Evolutionary conservation across 1,139 yeast species (phyloP).

Genomic region (Zygosaccharomyces sapae): DNA sequence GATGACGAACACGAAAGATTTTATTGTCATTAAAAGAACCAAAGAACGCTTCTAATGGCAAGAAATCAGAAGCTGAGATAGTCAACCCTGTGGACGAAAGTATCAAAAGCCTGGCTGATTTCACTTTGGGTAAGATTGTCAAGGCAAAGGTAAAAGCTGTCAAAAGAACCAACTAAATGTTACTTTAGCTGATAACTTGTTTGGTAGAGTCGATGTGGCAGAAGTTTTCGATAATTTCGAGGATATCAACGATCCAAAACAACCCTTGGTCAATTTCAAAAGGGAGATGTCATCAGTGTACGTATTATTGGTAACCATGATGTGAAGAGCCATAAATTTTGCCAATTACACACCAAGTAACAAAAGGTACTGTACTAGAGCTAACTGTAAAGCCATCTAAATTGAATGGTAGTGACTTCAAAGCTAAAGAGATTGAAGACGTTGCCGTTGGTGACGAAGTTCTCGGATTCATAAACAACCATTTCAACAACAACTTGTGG

Average conservation of each 20-base stretch:
- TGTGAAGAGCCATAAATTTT: conserved; percentile 63
- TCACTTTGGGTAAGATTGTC: conserved; percentile 56
- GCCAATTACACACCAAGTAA: conserved; percentile 60
- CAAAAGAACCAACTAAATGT: conserved; percentile 75
- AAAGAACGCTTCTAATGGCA: conserved; percentile 11
- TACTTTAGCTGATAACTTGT: conserved; percentile 69
- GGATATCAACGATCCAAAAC: conserved; percentile 54
- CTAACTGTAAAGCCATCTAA: conserved; percentile 51
- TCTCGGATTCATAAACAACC: conserved; percentile 63
- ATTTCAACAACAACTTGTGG: conserved; percentile 58
- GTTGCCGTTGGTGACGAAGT: conserved; percentile 54
- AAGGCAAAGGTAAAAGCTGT: conserved; percentile 59
- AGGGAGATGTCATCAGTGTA: conserved; percentile 57
- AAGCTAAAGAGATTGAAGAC: conserved; percentile 43
- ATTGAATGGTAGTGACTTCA: conserved; percentile 43
- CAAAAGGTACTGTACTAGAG: conserved; percentile 60
- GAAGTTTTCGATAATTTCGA: conserved; percentile 56
- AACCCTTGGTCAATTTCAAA: conserved; percentile 61
- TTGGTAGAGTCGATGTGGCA: conserved; percentile 76
- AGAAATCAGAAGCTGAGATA: conserved; percentile 16
- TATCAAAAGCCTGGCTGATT: conserved; percentile 49
- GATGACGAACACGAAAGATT: conserved; percentile 71
- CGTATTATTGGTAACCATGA: conserved; percentile 80
- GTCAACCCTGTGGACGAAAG: conserved; percentile 60
- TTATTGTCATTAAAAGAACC: conserved; percentile 53